A percentile compares a stretch with the other conserved stretches of the same genome.
Evolutionary conservation across 2,329 filamentous ascomycete genomes (phyloP).

Genomic region (Ceratocystiopsis sp.): DNA sequence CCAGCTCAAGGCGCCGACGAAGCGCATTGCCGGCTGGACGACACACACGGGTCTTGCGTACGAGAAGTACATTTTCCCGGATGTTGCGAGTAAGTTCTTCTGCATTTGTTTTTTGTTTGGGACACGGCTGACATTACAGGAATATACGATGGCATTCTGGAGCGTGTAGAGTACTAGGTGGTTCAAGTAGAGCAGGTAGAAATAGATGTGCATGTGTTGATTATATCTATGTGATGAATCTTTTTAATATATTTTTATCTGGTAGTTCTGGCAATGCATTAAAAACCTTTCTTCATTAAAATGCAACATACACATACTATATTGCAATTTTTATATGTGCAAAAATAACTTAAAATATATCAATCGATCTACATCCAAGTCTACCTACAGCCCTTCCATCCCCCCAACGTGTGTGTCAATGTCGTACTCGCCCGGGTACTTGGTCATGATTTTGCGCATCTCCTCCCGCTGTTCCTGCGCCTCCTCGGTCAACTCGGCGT

Average conservation of each 20-base stretch:
- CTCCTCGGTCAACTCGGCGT: slow-evolving; percentile 56
- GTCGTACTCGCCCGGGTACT: slow-evolving; percentile 87
- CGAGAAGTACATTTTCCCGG: slow-evolving; percentile 69
- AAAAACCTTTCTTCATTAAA: too few relatives aligned
- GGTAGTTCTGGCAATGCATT: too few relatives aligned
- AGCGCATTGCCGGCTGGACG: slow-evolving; percentile 76
- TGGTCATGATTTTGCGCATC: slow-evolving; percentile 56
- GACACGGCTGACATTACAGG: background rate
- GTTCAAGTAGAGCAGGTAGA: too few relatives aligned
- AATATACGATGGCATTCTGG: background rate
- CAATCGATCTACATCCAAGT: too few relatives aligned
- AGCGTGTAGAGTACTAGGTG: background rate
- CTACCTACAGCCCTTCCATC: background rate
- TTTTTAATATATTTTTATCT: too few relatives aligned
- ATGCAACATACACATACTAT: too few relatives aligned
- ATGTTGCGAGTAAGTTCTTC: slow-evolving; percentile 56
- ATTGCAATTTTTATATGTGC: too few relatives aligned
- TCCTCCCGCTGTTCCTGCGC: slow-evolving; percentile 51
- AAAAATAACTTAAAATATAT: too few relatives aligned
- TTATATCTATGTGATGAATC: too few relatives aligned
- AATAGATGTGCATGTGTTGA: too few relatives aligned
- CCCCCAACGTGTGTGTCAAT: background rate
- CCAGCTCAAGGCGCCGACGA: slow-evolving; percentile 68
- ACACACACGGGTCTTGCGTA: slow-evolving; percentile 66
- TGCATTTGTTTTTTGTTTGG: too few relatives aligned